A percentile compares a stretch with the other conserved stretches of the same genome.
Conservation (phyloP, 23 red algal genomes). For the Pyropia haitanensis region DNA sequence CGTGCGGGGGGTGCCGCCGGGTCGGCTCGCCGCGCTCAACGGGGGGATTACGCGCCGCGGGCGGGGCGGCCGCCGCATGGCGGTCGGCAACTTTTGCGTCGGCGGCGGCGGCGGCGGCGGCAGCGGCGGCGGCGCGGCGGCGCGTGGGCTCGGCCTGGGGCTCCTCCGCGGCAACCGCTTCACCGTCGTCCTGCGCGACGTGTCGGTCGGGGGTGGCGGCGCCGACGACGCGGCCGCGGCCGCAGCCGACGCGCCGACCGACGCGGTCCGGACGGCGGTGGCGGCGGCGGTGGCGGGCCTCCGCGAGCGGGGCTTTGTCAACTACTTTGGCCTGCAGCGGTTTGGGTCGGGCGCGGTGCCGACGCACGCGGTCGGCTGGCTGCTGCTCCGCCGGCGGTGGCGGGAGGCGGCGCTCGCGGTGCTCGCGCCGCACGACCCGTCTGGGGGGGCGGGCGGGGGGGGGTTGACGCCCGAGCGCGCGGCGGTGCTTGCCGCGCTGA, state of each 20-base stretch:
- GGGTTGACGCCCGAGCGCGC: constrained; percentile 25
- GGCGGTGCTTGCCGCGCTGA: constrained; percentile 11
- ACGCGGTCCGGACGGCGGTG: constrained; percentile 7
- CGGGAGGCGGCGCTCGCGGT: constrained; percentile 20
- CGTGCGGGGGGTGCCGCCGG: constrained; percentile 32
- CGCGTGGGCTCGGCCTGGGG: constrained; percentile 19
- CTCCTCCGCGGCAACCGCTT: constrained; percentile 81
- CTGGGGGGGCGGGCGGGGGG: constrained; percentile 3
- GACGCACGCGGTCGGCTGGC: constrained; percentile 78
- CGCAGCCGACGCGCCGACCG: constrained; percentile 12
- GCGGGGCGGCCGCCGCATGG: constrained; percentile 11
- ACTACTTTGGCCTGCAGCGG: constrained; percentile 95
- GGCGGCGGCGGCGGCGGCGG: neutral
- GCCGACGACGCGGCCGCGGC: neutral
- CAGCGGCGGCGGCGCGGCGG: constrained; percentile 30
- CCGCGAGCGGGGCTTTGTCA: constrained; percentile 72
- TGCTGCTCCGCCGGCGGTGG: constrained; percentile 58
- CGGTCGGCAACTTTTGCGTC: constrained; percentile 38
- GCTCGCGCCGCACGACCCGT: neutral
- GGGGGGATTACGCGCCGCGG: constrained; percentile 5
- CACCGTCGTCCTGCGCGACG: constrained; percentile 65
- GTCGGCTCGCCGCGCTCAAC: constrained; percentile 34
- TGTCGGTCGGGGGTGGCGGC: constrained; percentile 1
- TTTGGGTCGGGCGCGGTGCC: constrained; percentile 74
- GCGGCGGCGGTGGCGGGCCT: constrained; percentile 29